These are phyloP conservation scores for Myxozyma geophila DNA, from an alignment of 805 yeast species.

Conservation along the genomic window DNA sequence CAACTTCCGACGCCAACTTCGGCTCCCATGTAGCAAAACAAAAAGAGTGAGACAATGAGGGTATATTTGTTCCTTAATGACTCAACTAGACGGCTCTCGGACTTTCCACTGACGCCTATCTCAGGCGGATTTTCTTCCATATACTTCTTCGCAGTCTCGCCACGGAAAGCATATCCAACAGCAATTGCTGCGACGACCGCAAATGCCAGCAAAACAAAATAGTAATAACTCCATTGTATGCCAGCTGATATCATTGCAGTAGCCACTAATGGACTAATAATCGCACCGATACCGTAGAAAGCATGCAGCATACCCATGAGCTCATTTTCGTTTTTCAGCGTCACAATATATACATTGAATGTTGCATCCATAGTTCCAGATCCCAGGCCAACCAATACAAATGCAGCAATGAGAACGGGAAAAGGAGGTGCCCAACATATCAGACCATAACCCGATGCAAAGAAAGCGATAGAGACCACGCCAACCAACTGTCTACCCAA, in stretches of 20 bases:
- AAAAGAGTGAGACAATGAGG: slow-evolving; percentile 57
- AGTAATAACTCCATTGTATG: slow-evolving; percentile 59
- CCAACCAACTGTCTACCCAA: slow-evolving; percentile 51
- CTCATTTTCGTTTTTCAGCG: slow-evolving; percentile 58
- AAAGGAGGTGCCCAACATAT: slow-evolving; percentile 56
- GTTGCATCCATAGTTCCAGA: slow-evolving; percentile 56
- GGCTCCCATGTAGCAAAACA: slow-evolving; percentile 68
- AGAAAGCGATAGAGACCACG: slow-evolving; percentile 47
- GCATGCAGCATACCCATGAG: slow-evolving; percentile 71
- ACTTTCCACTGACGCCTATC: slow-evolving; percentile 7
- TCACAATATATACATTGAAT: slow-evolving; percentile 57
- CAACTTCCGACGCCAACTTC: slow-evolving; percentile 75
- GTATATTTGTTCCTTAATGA: slow-evolving; percentile 46
- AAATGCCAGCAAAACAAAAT: slow-evolving; percentile 53
- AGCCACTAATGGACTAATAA: slow-evolving; percentile 69
- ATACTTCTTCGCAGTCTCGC: slow-evolving; percentile 37
- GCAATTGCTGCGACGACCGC: slow-evolving; percentile 45
- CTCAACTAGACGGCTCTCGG: slow-evolving; percentile 13
- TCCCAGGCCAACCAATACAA: slow-evolving; percentile 62
- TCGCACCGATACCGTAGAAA: slow-evolving; percentile 74
- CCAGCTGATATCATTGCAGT: slow-evolving; percentile 59
- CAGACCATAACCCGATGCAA: slow-evolving; percentile 51
- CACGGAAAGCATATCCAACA: slow-evolving; percentile 52
- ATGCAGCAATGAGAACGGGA: slow-evolving; percentile 56
- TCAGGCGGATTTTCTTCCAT: slow-evolving; percentile 9